These are phyloP conservation scores for Exutisphaerella laricina DNA, from an alignment of 2,329 filamentous ascomycete genomes.

Conservation along the genomic window DNA sequence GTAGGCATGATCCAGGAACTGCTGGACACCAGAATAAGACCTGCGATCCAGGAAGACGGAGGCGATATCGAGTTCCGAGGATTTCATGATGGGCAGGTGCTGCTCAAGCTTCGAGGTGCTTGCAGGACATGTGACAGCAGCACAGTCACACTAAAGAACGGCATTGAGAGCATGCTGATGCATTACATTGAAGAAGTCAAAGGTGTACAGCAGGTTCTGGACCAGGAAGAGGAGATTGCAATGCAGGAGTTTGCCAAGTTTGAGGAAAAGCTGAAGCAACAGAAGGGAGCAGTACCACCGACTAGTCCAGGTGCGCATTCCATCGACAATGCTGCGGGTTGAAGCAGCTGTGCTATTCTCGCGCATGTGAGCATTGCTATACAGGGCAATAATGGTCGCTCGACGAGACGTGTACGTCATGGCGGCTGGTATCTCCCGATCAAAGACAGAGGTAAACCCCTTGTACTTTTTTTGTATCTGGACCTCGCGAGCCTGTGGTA, in stretches of 20 bases:
- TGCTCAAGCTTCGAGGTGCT: slow-evolving; percentile 74
- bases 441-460: no score
- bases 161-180: slow-evolving; percentile 97
- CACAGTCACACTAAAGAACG: slow-evolving; percentile 93
- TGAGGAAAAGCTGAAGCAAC: slow-evolving; percentile 70
- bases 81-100: slow-evolving; percentile 72
- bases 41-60: slow-evolving; percentile 94
- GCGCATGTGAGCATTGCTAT: background rate
- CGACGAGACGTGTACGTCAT: background rate
- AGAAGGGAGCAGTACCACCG: slow-evolving; percentile 51
- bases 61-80: slow-evolving; percentile 95
- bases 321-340: slow-evolving; percentile 43
- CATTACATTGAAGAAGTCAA: slow-evolving; percentile 88
- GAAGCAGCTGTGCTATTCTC: no score
- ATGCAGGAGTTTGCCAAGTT: slow-evolving; percentile 88
- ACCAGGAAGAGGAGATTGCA: slow-evolving; percentile 85
- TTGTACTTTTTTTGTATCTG: no score
- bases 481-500: no score
- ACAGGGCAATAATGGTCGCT: background rate
- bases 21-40: slow-evolving; percentile 87
- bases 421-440: no score
- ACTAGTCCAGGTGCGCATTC: slow-evolving; percentile 47
- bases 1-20: slow-evolving; percentile 99
- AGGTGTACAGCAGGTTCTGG: slow-evolving; percentile 82
- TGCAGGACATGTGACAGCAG: slow-evolving; percentile 96